phyloP scores from a whole-genome alignment of 2,329 filamentous ascomycete species.

The Sporothrix pseudoabietina region DNA sequence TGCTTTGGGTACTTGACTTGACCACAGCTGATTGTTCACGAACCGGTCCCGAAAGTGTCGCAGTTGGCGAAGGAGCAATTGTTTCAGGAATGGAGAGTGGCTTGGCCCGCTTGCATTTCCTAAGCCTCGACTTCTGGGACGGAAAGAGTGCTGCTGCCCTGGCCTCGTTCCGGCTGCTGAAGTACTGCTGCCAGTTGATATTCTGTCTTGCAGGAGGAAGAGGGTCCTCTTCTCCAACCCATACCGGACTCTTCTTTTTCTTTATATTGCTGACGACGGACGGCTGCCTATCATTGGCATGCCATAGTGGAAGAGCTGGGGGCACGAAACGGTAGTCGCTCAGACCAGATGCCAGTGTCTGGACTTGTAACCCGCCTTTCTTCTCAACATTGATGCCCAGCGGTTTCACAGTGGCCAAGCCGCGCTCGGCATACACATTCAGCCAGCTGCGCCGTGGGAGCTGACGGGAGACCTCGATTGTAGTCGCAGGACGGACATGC shows the following conservation, averaged over 20 bases:
- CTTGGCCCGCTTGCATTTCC: background rate
- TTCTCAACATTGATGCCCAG: background rate
- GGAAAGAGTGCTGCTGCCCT: background rate
- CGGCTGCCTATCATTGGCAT: background rate
- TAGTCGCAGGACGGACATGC: constrained; percentile 22
- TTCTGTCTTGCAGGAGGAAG: background rate
- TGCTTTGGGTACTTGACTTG: background rate
- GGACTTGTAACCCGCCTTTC: background rate
- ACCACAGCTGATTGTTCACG: background rate
- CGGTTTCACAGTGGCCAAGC: constrained; percentile 26
- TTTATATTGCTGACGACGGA: too few relatives aligned
- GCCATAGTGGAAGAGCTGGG: constrained; percentile 1
- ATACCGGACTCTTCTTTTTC: background rate
- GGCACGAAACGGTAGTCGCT: background rate
- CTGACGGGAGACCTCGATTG: constrained; percentile 9
- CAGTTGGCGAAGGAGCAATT: background rate
- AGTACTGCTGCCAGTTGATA: background rate
- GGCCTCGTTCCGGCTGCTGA: background rate
- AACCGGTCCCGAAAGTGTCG: background rate
- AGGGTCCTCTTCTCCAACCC: background rate
- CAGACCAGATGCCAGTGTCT: background rate
- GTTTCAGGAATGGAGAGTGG: background rate
- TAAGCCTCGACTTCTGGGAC: background rate
- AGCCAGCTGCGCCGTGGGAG: constrained; percentile 23
- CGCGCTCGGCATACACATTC: constrained; percentile 24